These are phyloP conservation scores for Toxoplasma gondii DNA, from an alignment of 169 alveolate species.

Conservation along the genomic window DNA sequence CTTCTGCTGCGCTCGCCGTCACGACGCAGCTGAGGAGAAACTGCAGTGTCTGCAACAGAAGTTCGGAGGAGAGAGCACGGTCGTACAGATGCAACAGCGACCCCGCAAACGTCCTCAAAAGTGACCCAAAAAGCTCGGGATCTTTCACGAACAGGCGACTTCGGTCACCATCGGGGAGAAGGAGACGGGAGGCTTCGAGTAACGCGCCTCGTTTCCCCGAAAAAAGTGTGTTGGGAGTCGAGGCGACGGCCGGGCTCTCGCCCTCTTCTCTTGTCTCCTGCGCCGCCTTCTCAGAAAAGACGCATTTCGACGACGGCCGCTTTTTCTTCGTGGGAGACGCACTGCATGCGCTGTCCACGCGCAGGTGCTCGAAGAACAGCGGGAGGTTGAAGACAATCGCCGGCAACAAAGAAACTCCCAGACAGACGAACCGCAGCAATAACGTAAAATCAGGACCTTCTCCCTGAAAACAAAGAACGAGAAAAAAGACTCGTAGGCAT, in stretches of 20 bases:
- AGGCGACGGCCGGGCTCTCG: neutral
- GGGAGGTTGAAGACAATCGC: conserved; percentile 49
- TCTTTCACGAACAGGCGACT: neutral
- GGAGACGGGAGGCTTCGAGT: neutral
- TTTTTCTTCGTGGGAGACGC: conserved; percentile 36
- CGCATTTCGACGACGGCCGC: neutral
- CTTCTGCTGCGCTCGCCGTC: conserved; percentile 24
- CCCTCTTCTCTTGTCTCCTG: neutral
- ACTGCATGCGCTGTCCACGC: conserved; percentile 29
- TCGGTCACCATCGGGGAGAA: conserved; percentile 24
- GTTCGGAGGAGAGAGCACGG: conserved; percentile 40
- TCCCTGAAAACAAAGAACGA: neutral
- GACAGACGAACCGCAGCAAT: conserved; percentile 51
- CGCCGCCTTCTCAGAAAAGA: neutral
- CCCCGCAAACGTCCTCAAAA: conserved; percentile 39
- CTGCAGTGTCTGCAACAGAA: conserved; percentile 37
- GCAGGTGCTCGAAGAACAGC: neutral
- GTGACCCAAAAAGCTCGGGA: conserved; percentile 2
- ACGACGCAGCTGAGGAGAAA: conserved; percentile 31
- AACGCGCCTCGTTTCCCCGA: neutral
- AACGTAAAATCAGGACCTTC: conserved; percentile 39
- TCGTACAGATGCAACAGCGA: conserved; percentile 58
- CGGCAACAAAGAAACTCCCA: conserved; percentile 60
- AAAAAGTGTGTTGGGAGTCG: neutral
- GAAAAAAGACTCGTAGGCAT: neutral